These are phyloP conservation scores for Cladorrhinum sp. DNA, from an alignment of 2,329 filamentous ascomycete genomes.

Conservation along the genomic window DNA sequence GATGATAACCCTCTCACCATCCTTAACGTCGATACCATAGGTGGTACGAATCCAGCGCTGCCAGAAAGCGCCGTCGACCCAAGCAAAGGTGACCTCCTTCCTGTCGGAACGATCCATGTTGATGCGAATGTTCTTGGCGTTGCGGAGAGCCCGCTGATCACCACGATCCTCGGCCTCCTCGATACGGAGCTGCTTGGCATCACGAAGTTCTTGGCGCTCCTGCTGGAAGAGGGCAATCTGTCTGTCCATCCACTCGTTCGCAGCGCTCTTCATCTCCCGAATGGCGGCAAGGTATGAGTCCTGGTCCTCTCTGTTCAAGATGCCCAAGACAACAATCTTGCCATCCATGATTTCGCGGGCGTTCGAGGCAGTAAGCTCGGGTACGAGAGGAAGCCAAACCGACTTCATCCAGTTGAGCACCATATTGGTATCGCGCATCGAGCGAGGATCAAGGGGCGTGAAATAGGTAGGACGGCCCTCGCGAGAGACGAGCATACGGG, in stretches of 20 bases:
- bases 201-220: slow-evolving; percentile 87
- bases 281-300: slow-evolving; percentile 76
- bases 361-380: slow-evolving; percentile 87
- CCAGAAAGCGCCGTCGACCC: slow-evolving; percentile 97
- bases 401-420: slow-evolving; percentile 92
- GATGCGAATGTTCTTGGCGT: slow-evolving; percentile 87
- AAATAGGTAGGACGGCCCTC: slow-evolving; percentile 91
- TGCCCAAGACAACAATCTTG: slow-evolving; percentile 89
- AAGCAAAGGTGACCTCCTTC: slow-evolving; percentile 91
- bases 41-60: slow-evolving; percentile 95
- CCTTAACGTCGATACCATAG: slow-evolving; percentile 83
- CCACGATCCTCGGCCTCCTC: slow-evolving; percentile 94
- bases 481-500: slow-evolving; percentile 82
- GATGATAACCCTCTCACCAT: slow-evolving; percentile 90
- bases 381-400: slow-evolving; percentile 93
- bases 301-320: slow-evolving; percentile 75
- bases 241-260: slow-evolving; percentile 97
- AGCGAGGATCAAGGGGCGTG: slow-evolving; percentile 77
- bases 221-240: slow-evolving; percentile 88
- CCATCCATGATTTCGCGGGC: slow-evolving; percentile 93
- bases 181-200: slow-evolving; percentile 91
- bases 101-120: slow-evolving; percentile 84
- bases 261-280: slow-evolving; percentile 91
- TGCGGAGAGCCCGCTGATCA: slow-evolving; percentile 79
- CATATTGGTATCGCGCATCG: slow-evolving; percentile 83